Conservation (phyloP, 2,329 filamentous ascomycete species). For the Alternaria burnsii region DNA sequence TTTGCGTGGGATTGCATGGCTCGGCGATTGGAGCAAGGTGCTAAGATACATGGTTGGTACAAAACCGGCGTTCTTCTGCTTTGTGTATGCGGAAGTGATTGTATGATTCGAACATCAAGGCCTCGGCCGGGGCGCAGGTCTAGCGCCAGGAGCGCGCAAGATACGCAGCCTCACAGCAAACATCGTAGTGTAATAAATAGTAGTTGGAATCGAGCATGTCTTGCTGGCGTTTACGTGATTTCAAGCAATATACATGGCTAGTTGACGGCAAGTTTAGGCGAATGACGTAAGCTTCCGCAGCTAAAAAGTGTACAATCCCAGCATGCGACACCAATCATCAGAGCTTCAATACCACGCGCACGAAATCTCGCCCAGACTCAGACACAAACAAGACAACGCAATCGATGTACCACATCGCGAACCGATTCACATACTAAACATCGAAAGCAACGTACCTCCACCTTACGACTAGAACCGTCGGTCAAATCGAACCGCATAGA, state of each 20-base stretch:
- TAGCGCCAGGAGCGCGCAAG: constrained; percentile 20
- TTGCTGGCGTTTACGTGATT: constrained; percentile 2
- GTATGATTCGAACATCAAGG: constrained; percentile 19
- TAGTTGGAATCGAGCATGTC: constrained; percentile 20
- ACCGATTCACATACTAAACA: background rate
- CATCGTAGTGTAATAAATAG: constrained; percentile 44
- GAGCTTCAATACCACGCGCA: constrained; percentile 5
- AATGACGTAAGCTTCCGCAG: constrained; percentile 30
- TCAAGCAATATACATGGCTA: background rate
- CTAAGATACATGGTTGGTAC: constrained; percentile 30
- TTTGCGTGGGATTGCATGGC: constrained; percentile 47
- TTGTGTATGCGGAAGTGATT: constrained; percentile 25
- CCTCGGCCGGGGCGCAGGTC: constrained; percentile 18
- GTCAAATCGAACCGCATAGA: background rate
- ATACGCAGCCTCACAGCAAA: constrained; percentile 30
- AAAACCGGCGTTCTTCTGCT: constrained; percentile 44
- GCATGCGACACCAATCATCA: constrained; percentile 1
- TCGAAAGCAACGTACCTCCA: background rate
- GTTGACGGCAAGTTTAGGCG: constrained; percentile 28
- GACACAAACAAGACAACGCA: background rate
- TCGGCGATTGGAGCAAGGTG: constrained; percentile 50
- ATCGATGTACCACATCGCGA: background rate
- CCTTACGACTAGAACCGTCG: background rate
- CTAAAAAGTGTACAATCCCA: constrained; percentile 37
- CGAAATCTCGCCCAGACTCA: background rate